Evolutionary conservation across 208 protist species (phyloP).

Genomic region (Trypanosoma platydactyli): DNA sequence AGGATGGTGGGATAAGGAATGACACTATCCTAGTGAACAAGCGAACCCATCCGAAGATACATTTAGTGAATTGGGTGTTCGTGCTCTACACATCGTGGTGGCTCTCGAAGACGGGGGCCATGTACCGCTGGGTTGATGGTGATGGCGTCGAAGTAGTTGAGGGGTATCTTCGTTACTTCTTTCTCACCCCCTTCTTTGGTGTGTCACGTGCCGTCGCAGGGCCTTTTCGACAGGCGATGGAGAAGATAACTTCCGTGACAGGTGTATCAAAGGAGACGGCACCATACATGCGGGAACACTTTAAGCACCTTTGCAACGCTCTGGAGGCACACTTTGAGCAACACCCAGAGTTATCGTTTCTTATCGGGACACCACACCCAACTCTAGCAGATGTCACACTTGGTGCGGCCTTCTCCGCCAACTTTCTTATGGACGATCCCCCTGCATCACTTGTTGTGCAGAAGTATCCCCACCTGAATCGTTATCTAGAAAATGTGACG

Average conservation of each 20-base stretch:
- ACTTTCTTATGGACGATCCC: conserved; percentile 82
- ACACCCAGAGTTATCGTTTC: conserved; percentile 36
- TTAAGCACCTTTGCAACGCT: conserved; percentile 62
- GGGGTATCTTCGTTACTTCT: conserved; percentile 77
- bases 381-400: conserved; percentile 84
- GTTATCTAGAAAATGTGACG: conserved; percentile 77
- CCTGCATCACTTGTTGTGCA: conserved; percentile 59
- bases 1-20: not conserved
- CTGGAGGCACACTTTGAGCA: conserved; percentile 72
- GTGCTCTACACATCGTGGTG: conserved; percentile 86
- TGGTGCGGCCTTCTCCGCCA: conserved; percentile 65
- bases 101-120: conserved; percentile 64
- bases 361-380: conserved; percentile 83
- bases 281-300: conserved; percentile 83
- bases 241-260: conserved; percentile 42
- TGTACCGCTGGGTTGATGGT: conserved; percentile 77
- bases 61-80: conserved; percentile 63
- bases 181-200: conserved; percentile 42
- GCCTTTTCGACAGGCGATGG: conserved; percentile 57
- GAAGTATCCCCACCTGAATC: conserved; percentile 60
- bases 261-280: conserved; percentile 66
- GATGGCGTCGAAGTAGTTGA: conserved; percentile 62
- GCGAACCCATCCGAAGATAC: conserved; percentile 68
- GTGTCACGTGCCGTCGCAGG: conserved; percentile 44
- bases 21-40: conserved; percentile 46